A percentile compares a stretch with the other conserved stretches of the same genome.
Conservation (phyloP, 192 early-diverging fungal species). For the Linnemannia hyalina region DNA sequence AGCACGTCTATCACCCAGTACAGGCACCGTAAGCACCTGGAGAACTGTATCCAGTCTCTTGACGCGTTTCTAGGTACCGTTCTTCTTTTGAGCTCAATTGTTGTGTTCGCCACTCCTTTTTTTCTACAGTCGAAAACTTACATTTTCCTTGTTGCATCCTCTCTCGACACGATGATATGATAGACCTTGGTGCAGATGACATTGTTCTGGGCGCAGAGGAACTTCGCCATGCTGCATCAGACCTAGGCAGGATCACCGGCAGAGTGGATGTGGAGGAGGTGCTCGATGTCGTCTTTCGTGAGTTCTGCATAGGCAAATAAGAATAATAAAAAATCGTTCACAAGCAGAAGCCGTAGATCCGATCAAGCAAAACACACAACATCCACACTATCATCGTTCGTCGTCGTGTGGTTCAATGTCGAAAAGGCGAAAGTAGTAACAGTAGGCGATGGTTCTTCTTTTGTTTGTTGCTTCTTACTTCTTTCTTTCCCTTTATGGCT, state of each 20-base stretch:
- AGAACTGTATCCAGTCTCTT: slow-evolving; percentile 64
- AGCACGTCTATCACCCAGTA: slow-evolving; percentile 75
- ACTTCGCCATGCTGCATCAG: slow-evolving; percentile 70
- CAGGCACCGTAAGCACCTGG: slow-evolving; percentile 74
- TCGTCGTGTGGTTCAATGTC: neutral
- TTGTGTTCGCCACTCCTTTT: neutral
- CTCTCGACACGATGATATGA: neutral
- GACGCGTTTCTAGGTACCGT: slow-evolving; percentile 61
- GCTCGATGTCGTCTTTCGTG: slow-evolving; percentile 78
- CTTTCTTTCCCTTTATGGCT: neutral
- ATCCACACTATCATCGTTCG: neutral
- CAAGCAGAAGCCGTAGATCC: neutral
- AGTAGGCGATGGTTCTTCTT: neutral
- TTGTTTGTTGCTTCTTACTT: neutral
- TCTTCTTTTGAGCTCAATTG: neutral
- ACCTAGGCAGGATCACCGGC: slow-evolving; percentile 81
- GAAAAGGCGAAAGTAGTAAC: neutral
- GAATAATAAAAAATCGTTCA: neutral
- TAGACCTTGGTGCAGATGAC: slow-evolving; percentile 57
- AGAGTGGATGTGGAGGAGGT: slow-evolving; percentile 80
- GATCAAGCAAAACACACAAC: neutral
- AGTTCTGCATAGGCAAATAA: slow-evolving; percentile 87
- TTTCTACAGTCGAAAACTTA: neutral
- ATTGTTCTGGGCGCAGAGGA: slow-evolving; percentile 84
- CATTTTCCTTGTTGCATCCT: neutral